Evolutionary conservation across 2,329 filamentous ascomycete species (phyloP).

Genomic region (Geosmithia morbida): DNA sequence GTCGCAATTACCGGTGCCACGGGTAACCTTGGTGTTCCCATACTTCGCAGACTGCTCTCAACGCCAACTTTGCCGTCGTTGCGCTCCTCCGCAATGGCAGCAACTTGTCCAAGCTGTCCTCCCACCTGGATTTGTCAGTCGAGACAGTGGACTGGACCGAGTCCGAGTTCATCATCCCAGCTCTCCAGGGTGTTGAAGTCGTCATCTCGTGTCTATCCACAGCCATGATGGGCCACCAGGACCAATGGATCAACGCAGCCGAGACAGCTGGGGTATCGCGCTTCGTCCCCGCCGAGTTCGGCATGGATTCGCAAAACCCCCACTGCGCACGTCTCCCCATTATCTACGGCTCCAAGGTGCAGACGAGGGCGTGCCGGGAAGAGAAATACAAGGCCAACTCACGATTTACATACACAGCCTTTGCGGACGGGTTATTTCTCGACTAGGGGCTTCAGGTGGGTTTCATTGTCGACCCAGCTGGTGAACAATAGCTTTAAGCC

Average conservation of each 20-base stretch:
- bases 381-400: constrained; percentile 20
- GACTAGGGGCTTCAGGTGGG: constrained; percentile 34
- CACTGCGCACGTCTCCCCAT: constrained; percentile 28
- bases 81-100: background rate
- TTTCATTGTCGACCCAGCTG: constrained; percentile 28
- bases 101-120: background rate
- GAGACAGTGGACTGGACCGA: background rate
- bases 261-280: constrained; percentile 43
- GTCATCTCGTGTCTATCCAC: constrained; percentile 24
- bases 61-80: background rate
- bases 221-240: constrained; percentile 23
- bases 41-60: background rate
- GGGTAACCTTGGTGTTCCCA: constrained; percentile 1
- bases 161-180: constrained; percentile 27
- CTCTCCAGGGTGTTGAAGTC: constrained; percentile 41
- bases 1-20: constrained; percentile 1
- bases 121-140: background rate
- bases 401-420: constrained; percentile 36
- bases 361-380: constrained; percentile 21
- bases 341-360: constrained; percentile 31
- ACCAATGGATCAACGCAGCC: constrained; percentile 40
- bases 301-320: constrained; percentile 16
- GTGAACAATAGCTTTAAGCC: constrained; percentile 38
- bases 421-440: constrained; percentile 41
- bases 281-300: constrained; percentile 47